A percentile compares a stretch with the other conserved stretches of the same genome.
Evolutionary conservation across 129 eudicot genomes (phyloP).

Genomic region (Pulicaria dysenterica): DNA sequence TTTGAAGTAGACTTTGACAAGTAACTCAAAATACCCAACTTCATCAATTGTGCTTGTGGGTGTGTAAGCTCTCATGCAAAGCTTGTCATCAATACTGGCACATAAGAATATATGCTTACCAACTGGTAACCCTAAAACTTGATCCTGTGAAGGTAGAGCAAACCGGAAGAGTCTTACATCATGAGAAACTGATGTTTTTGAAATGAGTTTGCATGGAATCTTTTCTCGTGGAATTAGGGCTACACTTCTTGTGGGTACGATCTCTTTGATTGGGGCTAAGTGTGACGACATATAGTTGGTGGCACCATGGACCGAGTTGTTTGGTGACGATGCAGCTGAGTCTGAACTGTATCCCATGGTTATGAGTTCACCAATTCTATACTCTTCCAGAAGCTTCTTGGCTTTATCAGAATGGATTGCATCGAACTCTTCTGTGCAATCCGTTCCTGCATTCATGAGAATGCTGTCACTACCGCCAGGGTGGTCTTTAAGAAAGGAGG

Average conservation of each 20-base stretch:
- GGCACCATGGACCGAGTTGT: slow-evolving; percentile 76
- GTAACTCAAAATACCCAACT: slow-evolving; percentile 77
- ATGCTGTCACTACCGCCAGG: slow-evolving; percentile 96
- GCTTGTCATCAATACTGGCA: slow-evolving; percentile 66
- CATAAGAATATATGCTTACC: slow-evolving; percentile 92
- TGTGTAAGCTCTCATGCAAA: slow-evolving; percentile 96
- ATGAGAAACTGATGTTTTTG: slow-evolving; percentile 58
- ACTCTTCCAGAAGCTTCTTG: slow-evolving; percentile 71
- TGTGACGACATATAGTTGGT: slow-evolving; percentile 27
- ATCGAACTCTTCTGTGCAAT: slow-evolving; percentile 92
- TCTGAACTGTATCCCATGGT: slow-evolving; percentile 59
- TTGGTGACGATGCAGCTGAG: slow-evolving; percentile 67
- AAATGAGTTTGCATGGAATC: slow-evolving; percentile 67
- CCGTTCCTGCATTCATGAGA: slow-evolving; percentile 93
- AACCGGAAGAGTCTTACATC: slow-evolving; percentile 75
- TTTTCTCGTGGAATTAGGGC: slow-evolving; percentile 74
- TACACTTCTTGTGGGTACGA: slow-evolving; percentile 37
- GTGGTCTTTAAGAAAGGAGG: slow-evolving; percentile 80
- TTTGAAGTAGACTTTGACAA: slow-evolving; percentile 82
- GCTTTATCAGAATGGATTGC: slow-evolving; percentile 96
- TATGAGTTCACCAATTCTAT: slow-evolving; percentile 72
- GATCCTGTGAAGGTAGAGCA: slow-evolving; percentile 66
- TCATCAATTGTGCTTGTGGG: slow-evolving; percentile 68
- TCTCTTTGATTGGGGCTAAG: slow-evolving; percentile 61
- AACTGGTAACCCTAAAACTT: slow-evolving; percentile 76